Evolutionary conservation across 208 protist genomes (phyloP).

Genomic region (Trypanosoma rangeli): DNA sequence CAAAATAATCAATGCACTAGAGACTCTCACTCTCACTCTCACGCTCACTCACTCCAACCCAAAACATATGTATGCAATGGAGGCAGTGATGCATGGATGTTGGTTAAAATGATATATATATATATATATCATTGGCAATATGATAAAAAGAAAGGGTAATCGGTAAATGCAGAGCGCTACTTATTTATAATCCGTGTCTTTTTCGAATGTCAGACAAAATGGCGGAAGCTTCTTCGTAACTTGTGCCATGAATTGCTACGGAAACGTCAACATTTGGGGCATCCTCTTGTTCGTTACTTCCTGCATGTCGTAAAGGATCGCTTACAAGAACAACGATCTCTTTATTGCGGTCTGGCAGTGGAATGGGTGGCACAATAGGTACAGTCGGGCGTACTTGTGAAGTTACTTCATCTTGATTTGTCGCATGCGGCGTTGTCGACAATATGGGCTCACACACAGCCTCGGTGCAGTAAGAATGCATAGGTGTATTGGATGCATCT

Average conservation of each 20-base stretch:
- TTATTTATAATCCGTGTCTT: conserved; percentile 37
- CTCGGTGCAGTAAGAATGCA: background rate
- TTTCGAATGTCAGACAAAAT: conserved; percentile 52
- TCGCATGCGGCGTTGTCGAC: background rate
- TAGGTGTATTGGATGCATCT: background rate
- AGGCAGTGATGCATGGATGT: background rate
- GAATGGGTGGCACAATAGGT: conserved; percentile 6
- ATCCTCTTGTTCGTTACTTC: background rate
- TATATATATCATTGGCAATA: background rate
- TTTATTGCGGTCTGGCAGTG: background rate
- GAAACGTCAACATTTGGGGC: background rate
- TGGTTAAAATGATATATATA: background rate
- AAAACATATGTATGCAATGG: background rate
- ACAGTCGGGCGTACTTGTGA: background rate
- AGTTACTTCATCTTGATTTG: background rate
- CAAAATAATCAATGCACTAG: background rate
- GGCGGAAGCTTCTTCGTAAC: conserved; percentile 44
- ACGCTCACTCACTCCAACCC: no score
- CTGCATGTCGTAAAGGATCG: background rate
- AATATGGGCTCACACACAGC: background rate
- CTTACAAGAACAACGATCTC: background rate
- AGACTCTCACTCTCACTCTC: background rate
- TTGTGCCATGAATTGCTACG: conserved; percentile 14
- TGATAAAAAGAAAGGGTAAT: background rate
- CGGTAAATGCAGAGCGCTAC: background rate